Evolutionary conservation across 192 early-diverging fungal species (phyloP), one percentile per base, ranked within the genome.

Genomic region (Chytriomyces sp.): DNA sequence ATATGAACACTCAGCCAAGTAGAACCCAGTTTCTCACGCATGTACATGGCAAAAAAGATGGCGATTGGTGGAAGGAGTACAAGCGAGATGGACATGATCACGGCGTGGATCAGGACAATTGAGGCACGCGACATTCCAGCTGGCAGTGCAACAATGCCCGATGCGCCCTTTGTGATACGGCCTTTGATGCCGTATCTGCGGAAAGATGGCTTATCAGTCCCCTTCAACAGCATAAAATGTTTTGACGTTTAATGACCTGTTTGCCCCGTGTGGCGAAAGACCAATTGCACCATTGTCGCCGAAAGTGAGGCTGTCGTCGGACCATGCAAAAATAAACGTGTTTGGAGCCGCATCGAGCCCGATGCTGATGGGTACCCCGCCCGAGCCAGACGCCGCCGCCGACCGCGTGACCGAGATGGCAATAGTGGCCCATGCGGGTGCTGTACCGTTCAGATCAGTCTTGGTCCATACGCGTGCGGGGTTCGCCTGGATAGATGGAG

Each of bases 281-380:
- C 35, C 35, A 4, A 35, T 35, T 3, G 35, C 35, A 4, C 35
- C 35, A 35, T 35, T 35, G 35, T 35, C 35, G 35, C 35, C 35
- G 35, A 35, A 35, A 35, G 35, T 35, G 35, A 26, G 18, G 18
- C 4, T 8, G 45, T 20, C 13, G 67, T 68, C 48, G 28, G 63
- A 43, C 24, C 57, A 20, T 57, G 49, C 69, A 60, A 70, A 70
- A 16, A 70, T 70, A 28, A 70, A 70, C 49, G 49, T 70, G 35
- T 35, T 35, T 35, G 35, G 35, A 35, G 35, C 35, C 35, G 35
- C 35, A 35, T 35, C 1, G 35, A 35, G 35, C 0, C 69, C 69
- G 18, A 70, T 26, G 18, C 26, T 70, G 50, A 70, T 23, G 6
- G 69, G 20, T 9, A 68, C 35, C 9, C 67, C 67, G 20, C 57